phyloP scores from a whole-genome alignment of 1,284 basidiomycete genomes.

The Rugosomyces carneus region DNA sequence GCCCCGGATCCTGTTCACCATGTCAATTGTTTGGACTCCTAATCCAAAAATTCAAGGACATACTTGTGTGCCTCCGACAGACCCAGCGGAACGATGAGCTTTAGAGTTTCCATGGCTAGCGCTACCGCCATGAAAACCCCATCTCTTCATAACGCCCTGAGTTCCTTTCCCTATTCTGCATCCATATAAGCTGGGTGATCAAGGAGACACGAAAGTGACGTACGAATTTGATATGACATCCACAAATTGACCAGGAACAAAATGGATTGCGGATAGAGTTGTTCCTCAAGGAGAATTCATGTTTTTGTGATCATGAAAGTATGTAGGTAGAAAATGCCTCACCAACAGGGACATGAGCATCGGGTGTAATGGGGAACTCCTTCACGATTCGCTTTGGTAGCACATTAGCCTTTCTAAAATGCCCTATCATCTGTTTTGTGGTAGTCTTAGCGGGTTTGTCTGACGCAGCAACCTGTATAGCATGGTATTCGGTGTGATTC shows the following conservation, averaged over 20 bases:
- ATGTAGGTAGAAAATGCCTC: slow-evolving; percentile 23
- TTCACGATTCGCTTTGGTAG: slow-evolving; percentile 82
- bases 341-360: slow-evolving; percentile 90
- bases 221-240: slow-evolving; percentile 92
- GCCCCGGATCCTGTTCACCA: slow-evolving; percentile 75
- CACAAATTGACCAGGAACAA: slow-evolving; percentile 95
- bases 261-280: slow-evolving; percentile 86
- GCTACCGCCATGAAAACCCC: slow-evolving; percentile 87
- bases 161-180: slow-evolving; percentile 93
- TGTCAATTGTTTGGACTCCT: slow-evolving; percentile 10
- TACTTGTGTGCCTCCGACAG: slow-evolving; percentile 94
- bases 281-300: slow-evolving; percentile 52
- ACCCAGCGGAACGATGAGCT: slow-evolving; percentile 90
- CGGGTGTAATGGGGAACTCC: slow-evolving; percentile 86
- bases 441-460: slow-evolving; percentile 65
- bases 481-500: slow-evolving; percentile 72
- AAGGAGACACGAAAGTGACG: slow-evolving; percentile 24
- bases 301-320: not conserved
- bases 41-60: slow-evolving; percentile 16
- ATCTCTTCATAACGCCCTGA: slow-evolving; percentile 96
- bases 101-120: slow-evolving; percentile 97
- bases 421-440: slow-evolving; percentile 75
- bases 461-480: slow-evolving; percentile 80
- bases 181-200: slow-evolving; percentile 13
- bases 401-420: slow-evolving; percentile 81